These are phyloP conservation scores for Ascobolus immersus DNA, from an alignment of 495 filamentous ascomycete species.

Conservation along the genomic window DNA sequence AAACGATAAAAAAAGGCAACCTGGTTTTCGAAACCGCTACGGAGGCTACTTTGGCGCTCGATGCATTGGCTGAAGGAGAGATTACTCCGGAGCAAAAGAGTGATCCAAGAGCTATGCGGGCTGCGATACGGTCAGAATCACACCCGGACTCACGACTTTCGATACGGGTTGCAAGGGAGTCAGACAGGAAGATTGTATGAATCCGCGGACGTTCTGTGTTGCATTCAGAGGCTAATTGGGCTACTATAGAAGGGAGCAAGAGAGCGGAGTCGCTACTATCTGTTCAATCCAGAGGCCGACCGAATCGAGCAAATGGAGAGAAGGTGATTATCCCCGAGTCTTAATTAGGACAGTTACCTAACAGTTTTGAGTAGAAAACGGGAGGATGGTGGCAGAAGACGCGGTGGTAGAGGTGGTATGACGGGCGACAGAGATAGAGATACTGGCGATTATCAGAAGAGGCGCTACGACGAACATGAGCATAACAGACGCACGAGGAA, in stretches of 20 bases:
- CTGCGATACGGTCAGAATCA: constrained; percentile 34
- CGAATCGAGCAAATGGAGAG: constrained; percentile 40
- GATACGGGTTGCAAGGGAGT: constrained; percentile 44
- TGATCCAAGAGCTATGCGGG: constrained; percentile 26
- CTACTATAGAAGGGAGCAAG: constrained; percentile 44
- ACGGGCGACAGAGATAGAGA: constrained; percentile 15
- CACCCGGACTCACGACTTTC: constrained; percentile 45
- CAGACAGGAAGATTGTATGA: constrained; percentile 68
- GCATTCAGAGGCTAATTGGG: too few relatives aligned
- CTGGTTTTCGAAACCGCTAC: constrained; percentile 45
- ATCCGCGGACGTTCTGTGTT: too few relatives aligned
- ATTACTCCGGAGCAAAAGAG: constrained; percentile 23
- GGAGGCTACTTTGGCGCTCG: constrained; percentile 47
- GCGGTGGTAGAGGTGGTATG: constrained; percentile 7
- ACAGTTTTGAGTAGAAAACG: not conserved
- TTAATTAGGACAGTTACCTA: not conserved
- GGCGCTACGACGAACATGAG: constrained; percentile 10
- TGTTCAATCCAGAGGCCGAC: constrained; percentile 70
- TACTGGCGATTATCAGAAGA: constrained; percentile 12
- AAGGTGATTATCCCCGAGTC: constrained; percentile 2
- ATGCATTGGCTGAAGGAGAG: constrained; percentile 27
- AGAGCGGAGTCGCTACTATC: constrained; percentile 66
- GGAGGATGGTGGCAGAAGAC: constrained; percentile 8
- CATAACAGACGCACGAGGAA: constrained; percentile 10
- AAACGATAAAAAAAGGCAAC: constrained; percentile 28